These are phyloP conservation scores for Acacia acuminata DNA, from an alignment of 306 rosid genomes.

Conservation along the genomic window DNA sequence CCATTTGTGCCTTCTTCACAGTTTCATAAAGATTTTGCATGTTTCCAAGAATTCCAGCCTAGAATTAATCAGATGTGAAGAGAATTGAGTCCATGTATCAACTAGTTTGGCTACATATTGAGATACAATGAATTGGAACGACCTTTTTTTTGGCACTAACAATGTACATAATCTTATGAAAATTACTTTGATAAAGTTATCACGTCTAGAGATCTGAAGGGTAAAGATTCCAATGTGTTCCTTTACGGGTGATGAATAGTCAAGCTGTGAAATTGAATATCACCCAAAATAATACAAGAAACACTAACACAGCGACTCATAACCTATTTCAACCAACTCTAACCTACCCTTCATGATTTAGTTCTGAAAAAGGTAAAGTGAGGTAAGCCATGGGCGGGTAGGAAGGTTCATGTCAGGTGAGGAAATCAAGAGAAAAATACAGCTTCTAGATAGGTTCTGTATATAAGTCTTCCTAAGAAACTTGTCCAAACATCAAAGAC, in stretches of 20 bases:
- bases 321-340: neutral
- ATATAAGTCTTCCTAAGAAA: slow-evolving; percentile 2
- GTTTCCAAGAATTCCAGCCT: slow-evolving; percentile 80
- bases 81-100: neutral
- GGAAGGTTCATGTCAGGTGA: neutral
- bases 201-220: neutral
- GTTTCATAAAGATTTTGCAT: slow-evolving; percentile 83
- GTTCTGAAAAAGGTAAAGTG: slow-evolving; percentile 9
- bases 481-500: slow-evolving; percentile 11
- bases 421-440: neutral
- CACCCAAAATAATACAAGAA: neutral
- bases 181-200: neutral
- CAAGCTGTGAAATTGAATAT: neutral
- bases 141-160: neutral
- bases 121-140: slow-evolving; percentile 10
- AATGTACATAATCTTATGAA: neutral
- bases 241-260: neutral
- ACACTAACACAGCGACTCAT: neutral
- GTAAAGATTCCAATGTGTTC: neutral
- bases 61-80: slow-evolving; percentile 29
- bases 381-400: neutral
- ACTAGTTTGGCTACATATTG: neutral
- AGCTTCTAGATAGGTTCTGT: neutral
- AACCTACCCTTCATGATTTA: neutral
- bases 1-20: slow-evolving; percentile 84